A percentile compares a stretch with the other conserved stretches of the same genome.
Conservation (phyloP, 2,329 filamentous ascomycete species). For the Aspergillus awamori region DNA sequence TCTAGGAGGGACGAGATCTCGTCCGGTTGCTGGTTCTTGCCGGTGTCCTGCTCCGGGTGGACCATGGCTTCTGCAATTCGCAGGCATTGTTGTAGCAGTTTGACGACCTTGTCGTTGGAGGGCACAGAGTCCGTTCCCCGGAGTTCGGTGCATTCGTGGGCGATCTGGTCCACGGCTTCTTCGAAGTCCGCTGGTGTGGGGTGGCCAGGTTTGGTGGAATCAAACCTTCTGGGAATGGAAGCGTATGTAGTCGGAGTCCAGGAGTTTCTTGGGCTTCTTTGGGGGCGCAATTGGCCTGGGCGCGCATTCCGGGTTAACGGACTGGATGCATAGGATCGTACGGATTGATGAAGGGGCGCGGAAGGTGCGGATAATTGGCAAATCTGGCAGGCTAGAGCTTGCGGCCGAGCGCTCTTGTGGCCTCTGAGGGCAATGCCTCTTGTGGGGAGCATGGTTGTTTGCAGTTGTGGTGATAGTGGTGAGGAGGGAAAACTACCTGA, state of each 20-base stretch:
- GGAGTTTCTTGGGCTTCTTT: slow-evolving; percentile 13
- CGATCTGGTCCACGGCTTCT: slow-evolving; percentile 35
- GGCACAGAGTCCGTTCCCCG: slow-evolving; percentile 36
- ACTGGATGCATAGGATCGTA: slow-evolving; percentile 25
- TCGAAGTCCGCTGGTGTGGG: slow-evolving; percentile 20
- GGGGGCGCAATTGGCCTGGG: slow-evolving; percentile 24
- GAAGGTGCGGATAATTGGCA: slow-evolving; percentile 38
- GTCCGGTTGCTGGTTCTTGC: slow-evolving; percentile 32
- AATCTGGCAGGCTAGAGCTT: slow-evolving; percentile 41
- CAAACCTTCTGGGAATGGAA: slow-evolving; percentile 20
- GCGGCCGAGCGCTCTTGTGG: slow-evolving; percentile 27
- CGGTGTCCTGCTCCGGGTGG: slow-evolving; percentile 28
- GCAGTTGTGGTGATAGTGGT: background rate
- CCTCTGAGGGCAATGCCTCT: slow-evolving; percentile 39
- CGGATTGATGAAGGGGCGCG: slow-evolving; percentile 20
- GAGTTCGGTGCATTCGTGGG: slow-evolving; percentile 32
- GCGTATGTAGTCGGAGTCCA: slow-evolving; percentile 5
- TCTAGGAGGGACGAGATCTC: slow-evolving; percentile 46
- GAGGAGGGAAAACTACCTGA: background rate
- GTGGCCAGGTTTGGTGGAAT: slow-evolving; percentile 20
- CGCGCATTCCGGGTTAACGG: slow-evolving; percentile 14
- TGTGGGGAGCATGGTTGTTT: slow-evolving; percentile 30
- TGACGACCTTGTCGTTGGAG: slow-evolving; percentile 37
- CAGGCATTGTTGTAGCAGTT: slow-evolving; percentile 40
- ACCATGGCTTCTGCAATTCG: slow-evolving; percentile 36